Evolutionary conservation across 2,329 filamentous ascomycete genomes (phyloP).

Genomic region (Coniella vitis): DNA sequence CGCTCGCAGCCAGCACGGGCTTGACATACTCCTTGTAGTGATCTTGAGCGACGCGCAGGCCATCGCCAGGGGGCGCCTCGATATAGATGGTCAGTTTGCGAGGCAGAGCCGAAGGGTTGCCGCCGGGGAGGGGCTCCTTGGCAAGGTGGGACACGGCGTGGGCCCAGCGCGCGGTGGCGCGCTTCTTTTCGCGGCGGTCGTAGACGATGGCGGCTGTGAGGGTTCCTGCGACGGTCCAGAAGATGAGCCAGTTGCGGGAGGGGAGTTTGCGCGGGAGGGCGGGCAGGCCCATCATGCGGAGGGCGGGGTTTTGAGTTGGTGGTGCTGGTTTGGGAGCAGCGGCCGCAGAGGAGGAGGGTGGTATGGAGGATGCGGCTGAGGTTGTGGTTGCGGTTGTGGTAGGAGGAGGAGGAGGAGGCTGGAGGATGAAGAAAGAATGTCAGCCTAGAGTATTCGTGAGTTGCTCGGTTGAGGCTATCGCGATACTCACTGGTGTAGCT

Average conservation of each 20-base stretch:
- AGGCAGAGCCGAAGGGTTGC: conserved; percentile 58
- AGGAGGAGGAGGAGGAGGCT: background rate
- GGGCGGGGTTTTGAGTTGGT: conserved; percentile 59
- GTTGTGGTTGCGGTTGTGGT: conserved; percentile 21
- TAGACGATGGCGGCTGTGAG: conserved; percentile 80
- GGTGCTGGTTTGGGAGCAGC: conserved; percentile 15
- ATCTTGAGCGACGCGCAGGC: conserved; percentile 76
- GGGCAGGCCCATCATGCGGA: conserved; percentile 78
- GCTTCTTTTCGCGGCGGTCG: conserved; percentile 85
- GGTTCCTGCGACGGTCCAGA: conserved; percentile 70
- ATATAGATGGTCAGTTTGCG: conserved; percentile 83
- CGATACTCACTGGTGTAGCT: conserved; percentile 19
- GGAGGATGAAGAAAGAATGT: background rate
- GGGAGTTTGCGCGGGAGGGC: conserved; percentile 78
- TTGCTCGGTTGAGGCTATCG: too few species aligned
- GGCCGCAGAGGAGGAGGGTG: conserved; percentile 17
- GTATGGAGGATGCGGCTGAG: background rate
- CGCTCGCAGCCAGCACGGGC: conserved; percentile 81
- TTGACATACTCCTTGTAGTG: conserved; percentile 97
- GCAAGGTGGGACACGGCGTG: conserved; percentile 79
- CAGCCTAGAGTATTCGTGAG: background rate
- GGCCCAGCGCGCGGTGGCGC: conserved; percentile 79
- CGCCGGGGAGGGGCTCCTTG: conserved; percentile 59
- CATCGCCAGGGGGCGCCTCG: conserved; percentile 79
- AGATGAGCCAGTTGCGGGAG: conserved; percentile 97